Conservation (phyloP, 1,139 yeast species). For the Saccharomyces hybrid region DNA sequence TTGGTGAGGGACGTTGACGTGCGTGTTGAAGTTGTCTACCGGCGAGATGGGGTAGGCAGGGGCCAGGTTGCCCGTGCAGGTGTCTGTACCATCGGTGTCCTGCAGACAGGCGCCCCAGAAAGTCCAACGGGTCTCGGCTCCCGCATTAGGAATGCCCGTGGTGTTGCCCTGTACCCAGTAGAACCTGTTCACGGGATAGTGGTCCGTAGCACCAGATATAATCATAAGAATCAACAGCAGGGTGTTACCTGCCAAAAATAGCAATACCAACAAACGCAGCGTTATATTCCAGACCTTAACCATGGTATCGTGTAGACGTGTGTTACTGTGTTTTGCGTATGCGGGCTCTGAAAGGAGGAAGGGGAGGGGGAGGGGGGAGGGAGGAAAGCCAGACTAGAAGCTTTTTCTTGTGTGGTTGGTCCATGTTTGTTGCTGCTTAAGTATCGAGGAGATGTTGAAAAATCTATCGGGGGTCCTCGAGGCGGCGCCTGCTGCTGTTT, state of each 20-base stretch:
- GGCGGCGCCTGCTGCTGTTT: too few species aligned
- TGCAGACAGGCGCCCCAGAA: conserved; percentile 70
- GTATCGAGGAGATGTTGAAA: too few species aligned
- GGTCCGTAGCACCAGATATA: conserved; percentile 56
- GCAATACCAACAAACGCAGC: conserved; percentile 13
- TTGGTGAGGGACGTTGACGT: conserved; percentile 45
- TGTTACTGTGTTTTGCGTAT: neutral
- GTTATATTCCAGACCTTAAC: conserved; percentile 1
- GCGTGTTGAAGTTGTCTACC: conserved; percentile 57
- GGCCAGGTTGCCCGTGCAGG: conserved; percentile 25
- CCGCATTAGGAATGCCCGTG: conserved; percentile 47
- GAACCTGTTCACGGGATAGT: conserved; percentile 55
- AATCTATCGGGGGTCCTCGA: too few species aligned
- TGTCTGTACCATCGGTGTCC: conserved; percentile 6
- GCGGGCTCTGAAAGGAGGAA: neutral
- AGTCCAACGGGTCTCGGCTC: conserved; percentile 58
- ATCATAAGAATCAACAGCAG: conserved; percentile 54
- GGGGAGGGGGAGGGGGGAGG: too few species aligned
- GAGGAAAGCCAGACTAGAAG: too few species aligned
- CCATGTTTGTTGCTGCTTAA: too few species aligned
- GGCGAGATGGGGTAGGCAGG: conserved; percentile 72
- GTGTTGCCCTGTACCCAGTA: conserved; percentile 73
- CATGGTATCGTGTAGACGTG: neutral
- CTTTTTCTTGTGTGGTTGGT: too few species aligned
- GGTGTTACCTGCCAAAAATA: conserved; percentile 37